Base-by-base conservation (phyloP, 169 alveolate genomes). In the Plasmodium gaboni region DNA sequence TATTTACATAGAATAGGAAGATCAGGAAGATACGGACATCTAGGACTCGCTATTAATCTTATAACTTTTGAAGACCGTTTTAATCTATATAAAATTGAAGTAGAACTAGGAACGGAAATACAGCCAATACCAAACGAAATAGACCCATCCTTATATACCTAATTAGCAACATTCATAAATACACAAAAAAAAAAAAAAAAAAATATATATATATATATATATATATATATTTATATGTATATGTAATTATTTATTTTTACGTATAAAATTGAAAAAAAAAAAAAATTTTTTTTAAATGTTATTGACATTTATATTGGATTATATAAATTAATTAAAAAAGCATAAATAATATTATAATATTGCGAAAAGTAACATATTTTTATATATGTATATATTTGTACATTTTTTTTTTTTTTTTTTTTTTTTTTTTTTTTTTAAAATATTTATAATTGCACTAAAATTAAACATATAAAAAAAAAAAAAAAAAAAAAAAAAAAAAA, bases 1-100 rank as follows among this genome's bases (percentile, higher is more conserved):
- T 98, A 98, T 73, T 94, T 98, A 42, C 99, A 98, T 93, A 96
- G 99, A 92, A 98, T 98, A 57, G 99, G 99, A 51, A 94, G 99
- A 69, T 97, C 99, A 13, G 99, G 99, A 13, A 97, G 99, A 85
- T 98, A 97, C 73, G 99, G 99, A 17, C 99, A 98, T 83, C 94
- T 98, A 74, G 99, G 99, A 15, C 78, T 98, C 71, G 99, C 99
- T 26, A 97, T 98, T 76, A 97, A 97, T 78, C 96, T 98, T 90
- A 97, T 98, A 73, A 98, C 99, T 10, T 97, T 96, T 86, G 98
- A 96, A 65, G 99, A 97, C 91, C 97, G 98, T 93, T 86, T 86
- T 65, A 86, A 86, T 61, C 69, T 86, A 38, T 92, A 78, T 92
- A 96, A 97, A 89, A 97, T 98, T 68, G 99, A 98, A 93, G 95